Base-by-base conservation (phyloP, 2,329 filamentous ascomycete species). In the Claviceps sp. region DNA sequence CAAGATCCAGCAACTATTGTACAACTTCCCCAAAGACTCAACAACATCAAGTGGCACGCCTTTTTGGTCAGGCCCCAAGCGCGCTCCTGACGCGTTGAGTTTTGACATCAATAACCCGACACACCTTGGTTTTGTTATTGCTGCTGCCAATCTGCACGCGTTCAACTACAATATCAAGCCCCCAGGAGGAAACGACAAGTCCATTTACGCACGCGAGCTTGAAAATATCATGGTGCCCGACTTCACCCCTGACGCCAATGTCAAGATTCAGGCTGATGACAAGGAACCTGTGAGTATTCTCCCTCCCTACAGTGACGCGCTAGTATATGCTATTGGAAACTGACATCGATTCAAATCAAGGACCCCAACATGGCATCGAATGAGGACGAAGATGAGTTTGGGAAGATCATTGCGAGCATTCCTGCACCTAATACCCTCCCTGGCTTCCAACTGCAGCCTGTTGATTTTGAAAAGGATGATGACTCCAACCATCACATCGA, bases 51-150 rank as follows among this genome's bases (percentile, higher is more conserved):
- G 80, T 40, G 93, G 93, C 37, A 87, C 90, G 56, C 86, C 82
- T 1, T 98, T 98, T 78, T 98, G 93, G 93, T 97, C 93, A 34
- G 91, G 93, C 11, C 93, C 93, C 48, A 98, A 98, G 80, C 89
- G 93, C 63, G 93, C 93, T 13, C 93, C 93, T 5, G 89, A 94
- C 56, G 79, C 91, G 57, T 76, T 97, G 64, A 90, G 87, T 67
- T 98, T 98, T 59, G 87, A 96, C 61, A 70, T 84, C 47, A 78
- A 82, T 55, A 93, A 96, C 69, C 75, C 83, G 11, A 93, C 89
- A 22, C 93, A 98, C 70, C 84, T 91, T 64, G 81, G 80, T 40
- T 98, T 96, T 65, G 76, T 98, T 51, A 81, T 94, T 56, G 83
- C 93, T 17, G 93, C 82, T 7, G 89, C 93, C 39, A 93, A 94